Conservation (phyloP, 306 rosid genomes). For the Vigna radiata region DNA sequence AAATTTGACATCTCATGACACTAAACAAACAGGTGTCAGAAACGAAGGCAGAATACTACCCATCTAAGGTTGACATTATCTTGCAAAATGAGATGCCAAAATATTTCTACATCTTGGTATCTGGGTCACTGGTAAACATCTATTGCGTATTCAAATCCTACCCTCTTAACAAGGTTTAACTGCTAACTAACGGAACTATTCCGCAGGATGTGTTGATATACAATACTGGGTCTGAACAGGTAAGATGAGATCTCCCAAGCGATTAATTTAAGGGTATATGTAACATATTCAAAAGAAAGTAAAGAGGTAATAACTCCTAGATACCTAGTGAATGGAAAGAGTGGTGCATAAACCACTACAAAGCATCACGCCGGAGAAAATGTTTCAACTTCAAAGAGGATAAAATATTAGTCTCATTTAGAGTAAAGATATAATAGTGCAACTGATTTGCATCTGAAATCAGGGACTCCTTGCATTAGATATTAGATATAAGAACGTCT, state of each 20-base stretch:
- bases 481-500: constrained; percentile 3
- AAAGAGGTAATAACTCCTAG: constrained; percentile 38
- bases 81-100: constrained; percentile 84
- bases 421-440: constrained; percentile 10
- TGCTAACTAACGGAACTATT: constrained; percentile 40
- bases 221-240: constrained; percentile 87
- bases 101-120: constrained; percentile 77
- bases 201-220: constrained; percentile 71
- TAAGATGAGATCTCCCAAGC: constrained; percentile 46
- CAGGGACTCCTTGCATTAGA: constrained; percentile 7
- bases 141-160: constrained; percentile 33
- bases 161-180: constrained; percentile 16
- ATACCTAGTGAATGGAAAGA: constrained; percentile 5
- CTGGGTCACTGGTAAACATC: constrained; percentile 77
- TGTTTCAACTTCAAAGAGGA: constrained; percentile 6
- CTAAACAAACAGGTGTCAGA: constrained; percentile 73
- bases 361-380: constrained; percentile 4
- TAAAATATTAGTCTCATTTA: neutral
- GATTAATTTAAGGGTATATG: constrained; percentile 14
- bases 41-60: constrained; percentile 85
- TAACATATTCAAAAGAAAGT: constrained; percentile 30
- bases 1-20: constrained; percentile 24
- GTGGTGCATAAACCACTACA: neutral
- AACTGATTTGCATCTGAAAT: constrained; percentile 19
- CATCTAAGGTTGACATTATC: constrained; percentile 83